These are phyloP conservation scores for Trichoderma oligosporum DNA, from an alignment of 2,329 filamentous ascomycete genomes.

Conservation along the genomic window DNA sequence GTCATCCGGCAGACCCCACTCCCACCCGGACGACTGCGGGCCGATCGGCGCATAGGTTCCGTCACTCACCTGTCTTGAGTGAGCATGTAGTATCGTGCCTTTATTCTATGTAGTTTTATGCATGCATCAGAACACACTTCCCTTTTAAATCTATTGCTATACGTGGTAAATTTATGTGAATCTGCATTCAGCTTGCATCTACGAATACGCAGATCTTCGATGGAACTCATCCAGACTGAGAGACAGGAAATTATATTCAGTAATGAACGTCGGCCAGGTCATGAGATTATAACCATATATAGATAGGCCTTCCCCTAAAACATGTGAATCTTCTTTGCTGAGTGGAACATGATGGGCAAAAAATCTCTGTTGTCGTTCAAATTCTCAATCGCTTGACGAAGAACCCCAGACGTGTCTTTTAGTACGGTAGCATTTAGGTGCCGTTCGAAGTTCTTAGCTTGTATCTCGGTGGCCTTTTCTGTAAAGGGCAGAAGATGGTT, in stretches of 20 bases:
- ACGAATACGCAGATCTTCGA: too few relatives aligned
- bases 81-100: too few relatives aligned
- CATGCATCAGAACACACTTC: too few relatives aligned
- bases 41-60: not conserved
- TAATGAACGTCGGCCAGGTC: too few relatives aligned
- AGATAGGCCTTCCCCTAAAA: not conserved
- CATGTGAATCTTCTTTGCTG: constrained; percentile 17
- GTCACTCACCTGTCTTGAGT: too few relatives aligned
- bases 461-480: constrained; percentile 3
- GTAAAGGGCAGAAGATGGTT: constrained; percentile 1
- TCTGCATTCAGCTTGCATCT: too few relatives aligned
- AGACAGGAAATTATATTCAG: too few relatives aligned
- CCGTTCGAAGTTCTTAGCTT: constrained; percentile 9
- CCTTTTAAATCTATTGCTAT: too few relatives aligned
- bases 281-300: too few relatives aligned
- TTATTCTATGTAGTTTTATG: too few relatives aligned
- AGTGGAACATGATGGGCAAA: constrained; percentile 21
- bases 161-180: too few relatives aligned
- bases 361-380: constrained; percentile 20
- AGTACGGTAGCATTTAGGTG: constrained; percentile 16
- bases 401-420: constrained; percentile 15
- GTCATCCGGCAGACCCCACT: not conserved
- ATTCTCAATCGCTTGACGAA: constrained; percentile 21
- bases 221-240: too few relatives aligned
- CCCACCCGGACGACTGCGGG: not conserved